Evolutionary conservation across 2,329 filamentous ascomycete genomes (phyloP).

Genomic region (Pleurostoma richardsiae): DNA sequence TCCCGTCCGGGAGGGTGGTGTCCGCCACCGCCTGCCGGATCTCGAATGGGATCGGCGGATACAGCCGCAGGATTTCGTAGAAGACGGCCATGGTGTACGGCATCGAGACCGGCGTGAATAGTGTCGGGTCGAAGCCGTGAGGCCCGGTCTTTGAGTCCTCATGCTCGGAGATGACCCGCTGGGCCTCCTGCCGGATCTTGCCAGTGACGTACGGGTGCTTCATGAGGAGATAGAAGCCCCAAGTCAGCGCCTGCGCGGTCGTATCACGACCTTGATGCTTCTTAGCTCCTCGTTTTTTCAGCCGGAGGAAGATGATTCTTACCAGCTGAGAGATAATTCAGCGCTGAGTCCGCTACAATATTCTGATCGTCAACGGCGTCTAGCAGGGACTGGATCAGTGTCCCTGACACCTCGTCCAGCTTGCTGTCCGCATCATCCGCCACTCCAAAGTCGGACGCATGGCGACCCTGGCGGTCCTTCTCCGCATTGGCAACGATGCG

Average conservation of each 20-base stretch:
- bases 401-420: slow-evolving; percentile 42
- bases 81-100: slow-evolving; percentile 59
- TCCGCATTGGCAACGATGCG: slow-evolving; percentile 52
- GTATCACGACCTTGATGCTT: slow-evolving; percentile 49
- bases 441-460: background rate
- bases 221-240: slow-evolving; percentile 58
- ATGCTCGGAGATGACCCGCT: slow-evolving; percentile 13
- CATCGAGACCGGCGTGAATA: slow-evolving; percentile 34
- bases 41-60: slow-evolving; percentile 62
- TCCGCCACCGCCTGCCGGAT: slow-evolving; percentile 52
- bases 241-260: slow-evolving; percentile 59
- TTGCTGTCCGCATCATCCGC: slow-evolving; percentile 12
- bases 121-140: slow-evolving; percentile 18
- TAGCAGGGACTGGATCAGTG: slow-evolving; percentile 55
- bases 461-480: slow-evolving; percentile 23
- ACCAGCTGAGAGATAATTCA: slow-evolving; percentile 62
- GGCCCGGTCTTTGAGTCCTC: slow-evolving; percentile 7
- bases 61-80: slow-evolving; percentile 57
- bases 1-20: slow-evolving; percentile 55
- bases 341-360: slow-evolving; percentile 58
- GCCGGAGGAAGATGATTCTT: background rate
- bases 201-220: slow-evolving; percentile 34
- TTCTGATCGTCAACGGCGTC: slow-evolving; percentile 48
- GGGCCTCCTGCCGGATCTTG: slow-evolving; percentile 37
- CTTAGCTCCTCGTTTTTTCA: background rate